phyloP scores from a whole-genome alignment of 2,329 filamentous ascomycete species.

The Pezicula carpinea region DNA sequence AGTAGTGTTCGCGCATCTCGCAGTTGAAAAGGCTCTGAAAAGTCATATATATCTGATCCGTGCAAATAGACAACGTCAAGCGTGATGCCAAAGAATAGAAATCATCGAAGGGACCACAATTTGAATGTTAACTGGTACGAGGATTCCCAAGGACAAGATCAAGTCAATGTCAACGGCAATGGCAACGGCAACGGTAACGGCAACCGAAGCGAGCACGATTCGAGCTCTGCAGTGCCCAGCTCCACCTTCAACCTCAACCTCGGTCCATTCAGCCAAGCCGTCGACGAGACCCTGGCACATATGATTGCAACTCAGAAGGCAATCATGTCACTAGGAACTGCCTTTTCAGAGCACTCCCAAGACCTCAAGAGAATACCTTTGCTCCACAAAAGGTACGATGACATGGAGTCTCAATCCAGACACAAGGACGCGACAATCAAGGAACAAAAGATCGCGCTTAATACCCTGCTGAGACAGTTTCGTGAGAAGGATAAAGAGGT shows the following conservation, averaged over 20 bases:
- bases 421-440: slow-evolving; percentile 8
- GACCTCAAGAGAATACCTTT: neutral
- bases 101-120: too few species aligned
- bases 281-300: neutral
- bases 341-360: neutral
- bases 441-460: slow-evolving; percentile 1
- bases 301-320: slow-evolving; percentile 3
- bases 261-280: slow-evolving; percentile 1
- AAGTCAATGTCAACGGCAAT: neutral
- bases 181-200: neutral
- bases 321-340: neutral
- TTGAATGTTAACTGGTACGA: neutral
- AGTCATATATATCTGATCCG: too few species aligned
- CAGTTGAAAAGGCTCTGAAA: too few species aligned
- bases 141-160: neutral
- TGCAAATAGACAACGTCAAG: too few species aligned
- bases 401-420: slow-evolving; percentile 3
- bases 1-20: too few species aligned
- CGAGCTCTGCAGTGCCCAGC: neutral
- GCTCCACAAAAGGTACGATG: neutral
- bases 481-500: slow-evolving; percentile 1
- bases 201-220: neutral
- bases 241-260: neutral
- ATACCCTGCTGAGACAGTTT: neutral
- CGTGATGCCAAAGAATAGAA: too few species aligned